Percentiles rank a stretch among this genome's conserved stretches.
Conservation (phyloP, 2,329 filamentous ascomycete species). For the Zalaria obscura region DNA sequence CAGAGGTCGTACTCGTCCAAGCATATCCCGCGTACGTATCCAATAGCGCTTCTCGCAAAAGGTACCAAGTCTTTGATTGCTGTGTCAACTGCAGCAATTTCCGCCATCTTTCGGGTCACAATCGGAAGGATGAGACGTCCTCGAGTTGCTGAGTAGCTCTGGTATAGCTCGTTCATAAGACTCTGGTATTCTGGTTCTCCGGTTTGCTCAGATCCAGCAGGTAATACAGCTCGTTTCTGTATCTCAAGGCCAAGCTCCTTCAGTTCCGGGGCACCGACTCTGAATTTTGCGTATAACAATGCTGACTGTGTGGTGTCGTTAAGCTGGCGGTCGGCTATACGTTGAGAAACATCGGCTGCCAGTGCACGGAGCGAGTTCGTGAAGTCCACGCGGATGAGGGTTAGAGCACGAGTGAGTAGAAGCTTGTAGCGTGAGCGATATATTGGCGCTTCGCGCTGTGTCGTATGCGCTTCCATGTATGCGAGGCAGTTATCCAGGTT, state of each 20-base stretch:
- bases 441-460: constrained; percentile 73
- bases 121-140: constrained; percentile 46
- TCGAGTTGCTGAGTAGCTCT: constrained; percentile 46
- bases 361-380: constrained; percentile 48
- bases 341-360: constrained; percentile 46
- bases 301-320: constrained; percentile 62
- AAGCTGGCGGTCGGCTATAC: constrained; percentile 52
- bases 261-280: constrained; percentile 50
- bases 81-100: constrained; percentile 43
- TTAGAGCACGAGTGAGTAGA: constrained; percentile 56
- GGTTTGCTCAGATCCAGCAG: constrained; percentile 43
- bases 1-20: constrained; percentile 54
- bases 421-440: constrained; percentile 81
- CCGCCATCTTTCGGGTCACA: constrained; percentile 45
- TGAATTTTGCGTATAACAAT: constrained; percentile 56
- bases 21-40: constrained; percentile 51
- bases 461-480: constrained; percentile 78
- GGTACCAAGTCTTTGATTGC: constrained; percentile 49
- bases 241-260: constrained; percentile 54
- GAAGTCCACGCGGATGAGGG: constrained; percentile 53
- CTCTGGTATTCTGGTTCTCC: constrained; percentile 51
- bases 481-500: constrained; percentile 82
- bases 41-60: constrained; percentile 50
- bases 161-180: constrained; percentile 49
- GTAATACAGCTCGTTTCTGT: constrained; percentile 48